Percentiles rank a stretch among this genome's conserved stretches.
Conservation (phyloP, 371 early-diverging fungal genomes). For the Mortierella sp. region DNA sequence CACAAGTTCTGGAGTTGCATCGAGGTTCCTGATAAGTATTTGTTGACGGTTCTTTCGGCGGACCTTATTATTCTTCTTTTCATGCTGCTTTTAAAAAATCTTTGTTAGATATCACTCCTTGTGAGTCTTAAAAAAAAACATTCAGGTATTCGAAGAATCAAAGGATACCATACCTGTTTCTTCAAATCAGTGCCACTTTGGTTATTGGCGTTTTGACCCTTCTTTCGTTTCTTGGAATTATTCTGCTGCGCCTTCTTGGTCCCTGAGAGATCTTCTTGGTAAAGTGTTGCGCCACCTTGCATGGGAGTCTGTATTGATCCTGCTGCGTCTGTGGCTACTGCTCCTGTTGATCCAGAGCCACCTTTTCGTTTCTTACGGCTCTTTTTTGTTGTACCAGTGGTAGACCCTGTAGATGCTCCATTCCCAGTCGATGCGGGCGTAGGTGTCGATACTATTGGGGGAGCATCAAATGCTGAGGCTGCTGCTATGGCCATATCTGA, state of each 20-base stretch:
- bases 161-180: not conserved
- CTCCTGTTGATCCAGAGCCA: not conserved
- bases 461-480: constrained; percentile 7
- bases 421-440: not conserved
- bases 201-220: not conserved
- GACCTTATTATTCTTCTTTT: not conserved
- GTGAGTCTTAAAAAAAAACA: not conserved
- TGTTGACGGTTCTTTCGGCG: constrained; percentile 16
- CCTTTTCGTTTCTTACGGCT: not conserved
- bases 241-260: not conserved
- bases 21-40: not conserved
- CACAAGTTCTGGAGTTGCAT: constrained; percentile 40
- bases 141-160: not conserved
- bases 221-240: not conserved
- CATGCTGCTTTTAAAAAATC: not conserved
- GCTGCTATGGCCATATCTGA: constrained; percentile 37
- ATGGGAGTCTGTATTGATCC: not conserved
- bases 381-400: not conserved
- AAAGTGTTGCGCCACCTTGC: not conserved
- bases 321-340: not conserved
- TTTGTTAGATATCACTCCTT: not conserved
- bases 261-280: not conserved
- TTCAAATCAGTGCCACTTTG: not conserved
- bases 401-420: not conserved
- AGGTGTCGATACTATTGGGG: not conserved